Base-by-base conservation (phyloP, 306 rosid species). In the Abrus precatorius region DNA sequence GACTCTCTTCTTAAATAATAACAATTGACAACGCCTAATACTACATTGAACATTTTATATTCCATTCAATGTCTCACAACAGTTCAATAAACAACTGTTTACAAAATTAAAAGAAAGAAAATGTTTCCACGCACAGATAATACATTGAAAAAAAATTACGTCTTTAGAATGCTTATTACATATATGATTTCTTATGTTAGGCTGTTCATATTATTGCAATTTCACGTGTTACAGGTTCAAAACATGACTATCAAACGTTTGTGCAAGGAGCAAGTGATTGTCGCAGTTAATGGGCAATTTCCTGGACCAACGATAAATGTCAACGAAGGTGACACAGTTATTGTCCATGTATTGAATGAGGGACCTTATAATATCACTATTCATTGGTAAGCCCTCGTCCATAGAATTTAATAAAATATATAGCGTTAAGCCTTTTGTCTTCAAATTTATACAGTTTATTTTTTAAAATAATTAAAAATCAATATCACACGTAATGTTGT, bases 271-370 rank as follows among this genome's bases (percentile, higher is more conserved):
- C 90, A 74, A 80, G 82, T 76, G 36, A 85, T 91, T 49, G 87
- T 89, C 0, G 80, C 89, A 0, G 91, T 91, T 20, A 91, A 91
- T 60, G 88, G 84, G 9, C 47, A 57, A n/a, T 77, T 79, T 20
- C 92, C 95, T 0, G 95, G 92, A 4, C 92, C 92, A 12, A 52
- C 83, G 5, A 83, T 90, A 13, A 50, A 14, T 2, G 91, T 68
- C 2, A 30, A 28, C 0, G 91, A 90, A 50, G 91, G 89, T 5
- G 94, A 90, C 61, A 82, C 84, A 2, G 87, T 90, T 3, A 74
- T 88, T 36, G 82, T 88, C 75, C 89, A 88, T 12, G 86, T 85
- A 55, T 2, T 61, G 9, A 90, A 90, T 78, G 60, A 85, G 6
- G 83, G 88, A 1, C 92, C 94, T 0, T 85, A 90, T 44, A 65